Base-by-base conservation (phyloP, 2,329 filamentous ascomycete species). In the Atkinsonella hypoxylon region DNA sequence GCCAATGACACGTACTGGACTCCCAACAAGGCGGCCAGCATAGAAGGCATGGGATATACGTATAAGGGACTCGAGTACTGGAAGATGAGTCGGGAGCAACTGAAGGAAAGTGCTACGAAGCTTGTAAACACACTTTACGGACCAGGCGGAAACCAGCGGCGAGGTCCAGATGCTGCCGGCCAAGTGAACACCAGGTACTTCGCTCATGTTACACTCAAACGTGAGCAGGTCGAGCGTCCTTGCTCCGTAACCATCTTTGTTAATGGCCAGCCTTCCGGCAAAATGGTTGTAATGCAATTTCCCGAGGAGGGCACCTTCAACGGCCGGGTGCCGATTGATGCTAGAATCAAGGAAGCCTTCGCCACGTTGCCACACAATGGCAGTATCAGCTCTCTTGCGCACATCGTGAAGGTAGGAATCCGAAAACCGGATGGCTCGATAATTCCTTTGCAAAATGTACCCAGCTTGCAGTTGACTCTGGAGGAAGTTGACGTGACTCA, bases 301-400 rank as follows among this genome's bases (percentile, higher is more conserved):
- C 68, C 67, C 20, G 52, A 56, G 2, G 53, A 50, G 12, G 68
- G 67, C 45, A 61, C 54, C 30, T 45, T 64, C 6, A 54, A 67
- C 51, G 67, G 64, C 26, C 59, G 58, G 22, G 60, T 68, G 38
- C 67, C 73, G 45, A 66, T 74, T 47, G 67, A 70, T 53, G 81
- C 83, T n/a, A 18, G 43, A 12, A 47, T 45, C 13, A n/a, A 31
- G 15, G 10, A 36, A 50, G 26, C 39, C 11, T 47, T 52, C 12
- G 18, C 31, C n/a, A 40, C 34, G 5, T 12, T 39, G 5, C 26
- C 49, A 32, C 40, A 41, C 32, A 47, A 47, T 10, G 49, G 38
- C n/a, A 47, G 20, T 12, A 31, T 53, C 36, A 36, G 26, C 22
- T 48, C 49, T 5, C 30, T 51, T 6, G 42, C 48, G 34, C 41